Conservation (phyloP, 2,329 filamentous ascomycete species). For the Nemania bipapillata region DNA sequence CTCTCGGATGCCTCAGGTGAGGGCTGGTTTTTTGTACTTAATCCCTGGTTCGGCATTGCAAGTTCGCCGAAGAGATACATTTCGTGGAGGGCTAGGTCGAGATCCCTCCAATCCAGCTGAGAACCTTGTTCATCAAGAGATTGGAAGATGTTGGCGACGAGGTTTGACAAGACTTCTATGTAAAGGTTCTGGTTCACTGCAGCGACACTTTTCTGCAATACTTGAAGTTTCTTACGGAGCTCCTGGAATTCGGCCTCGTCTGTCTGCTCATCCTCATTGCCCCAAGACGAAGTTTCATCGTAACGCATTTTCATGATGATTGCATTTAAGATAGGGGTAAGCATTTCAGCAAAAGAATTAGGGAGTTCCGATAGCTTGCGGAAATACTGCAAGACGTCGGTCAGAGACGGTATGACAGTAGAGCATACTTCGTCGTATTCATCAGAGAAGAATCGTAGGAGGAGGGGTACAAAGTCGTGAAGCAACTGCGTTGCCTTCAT, state of each 20-base stretch:
- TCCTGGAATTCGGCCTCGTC: constrained; percentile 98
- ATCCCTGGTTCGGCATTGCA: constrained; percentile 84
- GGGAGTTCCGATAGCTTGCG: constrained; percentile 82
- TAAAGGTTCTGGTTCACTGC: constrained; percentile 89
- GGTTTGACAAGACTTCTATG: constrained; percentile 84
- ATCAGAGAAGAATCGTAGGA: constrained; percentile 94
- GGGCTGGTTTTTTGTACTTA: constrained; percentile 87
- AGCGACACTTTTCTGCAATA: constrained; percentile 91
- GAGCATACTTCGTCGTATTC: constrained; percentile 99
- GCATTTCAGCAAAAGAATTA: constrained; percentile 79
- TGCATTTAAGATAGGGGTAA: constrained; percentile 87
- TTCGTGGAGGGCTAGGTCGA: constrained; percentile 92
- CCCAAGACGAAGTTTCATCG: constrained; percentile 93
- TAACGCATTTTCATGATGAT: constrained; percentile 97
- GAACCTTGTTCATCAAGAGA: constrained; percentile 78
- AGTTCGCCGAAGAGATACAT: constrained; percentile 96
- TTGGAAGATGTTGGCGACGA: constrained; percentile 88
- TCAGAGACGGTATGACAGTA: constrained; percentile 91
- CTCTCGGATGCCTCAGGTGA: constrained; percentile 82
- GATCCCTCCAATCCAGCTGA: constrained; percentile 90
- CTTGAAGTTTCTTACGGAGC: constrained; percentile 86
- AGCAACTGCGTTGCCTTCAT: constrained; percentile 83
- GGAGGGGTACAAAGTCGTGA: constrained; percentile 83
- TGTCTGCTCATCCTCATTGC: constrained; percentile 90
- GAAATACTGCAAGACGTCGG: constrained; percentile 89